These are phyloP conservation scores for Candida neerlandica DNA, from an alignment of 1,139 yeast species.

Conservation along the genomic window DNA sequence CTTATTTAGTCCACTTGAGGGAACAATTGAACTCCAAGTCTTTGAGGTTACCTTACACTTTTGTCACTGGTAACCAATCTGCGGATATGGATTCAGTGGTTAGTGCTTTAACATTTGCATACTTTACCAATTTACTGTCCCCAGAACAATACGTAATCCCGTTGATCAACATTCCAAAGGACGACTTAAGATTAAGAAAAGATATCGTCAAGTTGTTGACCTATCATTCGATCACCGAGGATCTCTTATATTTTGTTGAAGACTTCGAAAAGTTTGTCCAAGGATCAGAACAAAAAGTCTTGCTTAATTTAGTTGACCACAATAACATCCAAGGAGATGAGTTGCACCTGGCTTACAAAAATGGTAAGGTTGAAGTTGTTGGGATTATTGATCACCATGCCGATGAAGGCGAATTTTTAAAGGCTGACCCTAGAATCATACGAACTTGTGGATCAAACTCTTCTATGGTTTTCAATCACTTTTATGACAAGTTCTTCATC, in stretches of 20 bases:
- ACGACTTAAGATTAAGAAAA: slow-evolving; percentile 67
- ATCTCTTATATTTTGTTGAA: slow-evolving; percentile 63
- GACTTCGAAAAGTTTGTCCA: slow-evolving; percentile 45
- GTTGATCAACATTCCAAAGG: slow-evolving; percentile 67
- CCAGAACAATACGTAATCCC: slow-evolving; percentile 50
- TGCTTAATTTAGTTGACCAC: slow-evolving; percentile 77
- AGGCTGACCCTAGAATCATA: slow-evolving; percentile 62
- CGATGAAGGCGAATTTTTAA: slow-evolving; percentile 57
- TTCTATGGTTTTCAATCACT: slow-evolving; percentile 67
- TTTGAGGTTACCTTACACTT: slow-evolving; percentile 25
- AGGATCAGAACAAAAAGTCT: slow-evolving; percentile 20
- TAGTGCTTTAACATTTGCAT: slow-evolving; percentile 72
- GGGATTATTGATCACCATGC: slow-evolving; percentile 87
- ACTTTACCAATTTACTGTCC: slow-evolving; percentile 34
- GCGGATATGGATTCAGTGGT: slow-evolving; percentile 86
- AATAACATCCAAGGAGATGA: slow-evolving; percentile 64
- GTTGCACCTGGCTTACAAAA: slow-evolving; percentile 24
- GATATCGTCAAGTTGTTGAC: slow-evolving; percentile 64
- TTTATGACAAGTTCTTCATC: slow-evolving; percentile 35
- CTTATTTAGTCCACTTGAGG: slow-evolving; percentile 26
- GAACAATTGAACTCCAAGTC: slow-evolving; percentile 19
- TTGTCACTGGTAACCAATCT: slow-evolving; percentile 86
- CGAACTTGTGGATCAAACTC: slow-evolving; percentile 76
- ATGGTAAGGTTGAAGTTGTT: slow-evolving; percentile 38
- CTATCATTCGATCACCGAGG: slow-evolving; percentile 48